phyloP scores from a whole-genome alignment of 2,329 filamentous ascomycete genomes.

The Epichloe glyceriae region DNA sequence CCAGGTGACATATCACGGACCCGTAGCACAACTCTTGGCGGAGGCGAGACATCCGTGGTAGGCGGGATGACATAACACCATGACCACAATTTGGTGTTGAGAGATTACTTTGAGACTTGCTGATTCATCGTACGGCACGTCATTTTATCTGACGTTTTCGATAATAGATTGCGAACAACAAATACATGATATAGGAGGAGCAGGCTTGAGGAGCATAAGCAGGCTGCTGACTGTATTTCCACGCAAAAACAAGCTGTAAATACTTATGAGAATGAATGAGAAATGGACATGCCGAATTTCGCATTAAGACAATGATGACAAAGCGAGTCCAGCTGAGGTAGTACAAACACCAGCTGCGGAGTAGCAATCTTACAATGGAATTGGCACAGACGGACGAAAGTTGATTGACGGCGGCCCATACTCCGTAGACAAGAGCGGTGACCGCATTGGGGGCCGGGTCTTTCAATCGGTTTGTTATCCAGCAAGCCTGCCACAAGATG shows the following conservation, averaged over 20 bases:
- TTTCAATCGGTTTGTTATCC: too few relatives aligned
- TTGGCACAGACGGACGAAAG: too few relatives aligned
- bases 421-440: too few relatives aligned
- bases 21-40: conserved; percentile 4
- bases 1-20: background rate
- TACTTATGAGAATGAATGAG: background rate
- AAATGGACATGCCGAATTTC: background rate
- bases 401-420: too few relatives aligned
- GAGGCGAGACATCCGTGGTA: conserved; percentile 1
- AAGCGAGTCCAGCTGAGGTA: background rate
- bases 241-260: background rate
- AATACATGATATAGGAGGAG: background rate
- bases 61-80: background rate
- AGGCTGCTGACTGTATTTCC: background rate
- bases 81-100: background rate
- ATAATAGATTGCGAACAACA: background rate
- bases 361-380: background rate
- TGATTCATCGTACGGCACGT: background rate
- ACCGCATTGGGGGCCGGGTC: too few relatives aligned
- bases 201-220: background rate
- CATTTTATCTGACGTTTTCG: background rate
- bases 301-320: background rate
- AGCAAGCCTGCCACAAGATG: too few relatives aligned
- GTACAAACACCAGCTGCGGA: background rate
- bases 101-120: background rate